Evolutionary conservation across 768 basidiomycete species (phyloP).

Genomic region (Tulasnella sp.): DNA sequence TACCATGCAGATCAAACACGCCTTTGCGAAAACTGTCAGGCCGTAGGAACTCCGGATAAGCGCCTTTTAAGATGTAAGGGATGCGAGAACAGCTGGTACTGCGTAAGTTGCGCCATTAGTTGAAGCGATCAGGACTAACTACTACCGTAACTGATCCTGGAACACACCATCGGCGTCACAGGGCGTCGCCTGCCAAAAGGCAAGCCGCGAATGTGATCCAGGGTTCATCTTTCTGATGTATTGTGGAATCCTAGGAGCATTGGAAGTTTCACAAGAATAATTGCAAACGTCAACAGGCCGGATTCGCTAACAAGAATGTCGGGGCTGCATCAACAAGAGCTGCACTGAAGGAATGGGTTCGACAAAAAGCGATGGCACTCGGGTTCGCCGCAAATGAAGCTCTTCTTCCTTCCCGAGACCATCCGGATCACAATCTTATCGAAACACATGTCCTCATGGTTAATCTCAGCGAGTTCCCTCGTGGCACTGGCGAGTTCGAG

Average conservation of each 20-base stretch:
- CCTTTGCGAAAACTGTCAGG: conserved; percentile 11
- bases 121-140: not conserved
- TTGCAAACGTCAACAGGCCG: not conserved
- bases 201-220: not conserved
- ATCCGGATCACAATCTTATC: not conserved
- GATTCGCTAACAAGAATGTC: not conserved
- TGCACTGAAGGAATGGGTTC: not conserved
- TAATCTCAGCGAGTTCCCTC: not conserved
- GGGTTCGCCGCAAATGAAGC: conserved; percentile 1
- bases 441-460: conserved; percentile 3
- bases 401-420: not conserved
- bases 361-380: not conserved
- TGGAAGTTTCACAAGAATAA: conserved; percentile 1
- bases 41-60: not conserved
- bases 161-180: not conserved
- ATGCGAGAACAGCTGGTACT: not conserved
- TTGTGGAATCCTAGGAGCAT: not conserved
- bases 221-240: not conserved
- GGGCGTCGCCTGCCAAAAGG: not conserved
- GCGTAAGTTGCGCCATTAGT: not conserved
- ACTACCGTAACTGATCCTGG: not conserved
- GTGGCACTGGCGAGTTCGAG: not conserved
- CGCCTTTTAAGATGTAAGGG: not conserved
- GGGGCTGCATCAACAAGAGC: not conserved
- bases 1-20: conserved; percentile 7